Conservation (phyloP, 2,329 filamentous ascomycete genomes). For the Alternaria angustiovoidea region DNA sequence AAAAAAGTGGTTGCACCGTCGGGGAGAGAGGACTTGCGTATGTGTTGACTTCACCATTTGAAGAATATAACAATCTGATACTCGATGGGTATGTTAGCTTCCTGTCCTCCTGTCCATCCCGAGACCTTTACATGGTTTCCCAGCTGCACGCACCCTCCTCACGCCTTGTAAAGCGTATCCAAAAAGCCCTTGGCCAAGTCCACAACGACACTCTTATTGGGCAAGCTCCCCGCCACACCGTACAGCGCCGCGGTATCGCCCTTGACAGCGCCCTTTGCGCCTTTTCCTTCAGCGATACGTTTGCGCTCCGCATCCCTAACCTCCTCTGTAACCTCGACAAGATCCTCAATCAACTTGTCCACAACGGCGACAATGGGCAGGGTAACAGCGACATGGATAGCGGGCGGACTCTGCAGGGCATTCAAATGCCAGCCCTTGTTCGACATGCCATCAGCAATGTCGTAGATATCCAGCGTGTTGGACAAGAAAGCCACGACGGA, state of each 20-base stretch:
- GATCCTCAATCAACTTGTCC: constrained; percentile 79
- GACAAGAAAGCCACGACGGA: constrained; percentile 89
- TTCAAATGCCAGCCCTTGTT: constrained; percentile 93
- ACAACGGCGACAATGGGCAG: constrained; percentile 82
- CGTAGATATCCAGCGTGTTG: constrained; percentile 89
- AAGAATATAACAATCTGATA: too few relatives aligned
- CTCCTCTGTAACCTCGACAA: constrained; percentile 66
- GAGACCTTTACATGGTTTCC: neutral
- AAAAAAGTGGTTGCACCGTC: too few relatives aligned
- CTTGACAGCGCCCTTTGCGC: constrained; percentile 64
- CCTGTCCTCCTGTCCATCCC: neutral
- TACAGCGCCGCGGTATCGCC: constrained; percentile 90
- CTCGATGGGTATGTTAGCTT: too few relatives aligned
- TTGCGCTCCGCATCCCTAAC: constrained; percentile 84
- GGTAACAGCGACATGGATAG: constrained; percentile 93
- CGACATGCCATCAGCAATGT: constrained; percentile 88
- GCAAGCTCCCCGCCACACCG: constrained; percentile 91
- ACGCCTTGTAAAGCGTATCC: constrained; percentile 91
- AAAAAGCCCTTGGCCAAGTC: constrained; percentile 90
- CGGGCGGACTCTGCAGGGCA: constrained; percentile 87
- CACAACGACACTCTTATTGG: constrained; percentile 93
- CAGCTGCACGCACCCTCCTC: neutral
- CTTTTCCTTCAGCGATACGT: constrained; percentile 73
- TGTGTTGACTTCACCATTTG: too few relatives aligned
- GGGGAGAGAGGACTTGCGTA: too few relatives aligned